Evolutionary conservation across 192 early-diverging fungal species (phyloP), one percentile per base, ranked within the genome.

Genomic region (Rhizophagus clarus): DNA sequence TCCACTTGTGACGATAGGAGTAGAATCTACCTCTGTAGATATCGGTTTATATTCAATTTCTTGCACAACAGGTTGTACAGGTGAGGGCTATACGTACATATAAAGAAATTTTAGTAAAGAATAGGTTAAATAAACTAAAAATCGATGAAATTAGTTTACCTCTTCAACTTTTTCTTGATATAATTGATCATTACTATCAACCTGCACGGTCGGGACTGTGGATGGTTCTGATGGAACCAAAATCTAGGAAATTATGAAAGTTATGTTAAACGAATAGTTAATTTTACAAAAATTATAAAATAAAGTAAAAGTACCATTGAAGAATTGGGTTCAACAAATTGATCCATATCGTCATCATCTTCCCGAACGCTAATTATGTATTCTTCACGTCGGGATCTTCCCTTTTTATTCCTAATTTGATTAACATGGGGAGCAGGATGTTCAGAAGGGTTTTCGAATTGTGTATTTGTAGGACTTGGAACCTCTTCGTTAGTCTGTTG

Each of bases 381-480:
- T 56, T 78, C 77, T 51, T 78, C 77, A 0, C 77, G 34, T 32
- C 77, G 63, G 29, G 77, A 31, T 32, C 77, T 42, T 42, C 34
- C 66, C 12, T 12, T 8, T 68, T 34, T 76, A 31, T 9, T 32
- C 8, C 26, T 9, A 24, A 62, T 28, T 0, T 62, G 17, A 37
- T 24, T 3, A 22, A n/a, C 20, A 37, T 28, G 20, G 14, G 14
- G 7, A 20, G 12, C 29, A 24, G 11, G 1, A 37, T n/a, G 0
- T 10, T 12, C 42, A 45, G 9, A 26, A n/a, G 26, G 12, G 40
- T 60, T 20, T 3, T 62, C 56, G 15, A 31, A 20, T 31, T 32
- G 70, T 17, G 64, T 3, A n/a, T 26, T 67, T 11, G 64, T 17
- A 67, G 64, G 24, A 32, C 24, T 32, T 20, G 37, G 31, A 45